Base-by-base conservation (phyloP, 139 green algal genomes). In the Chlorella sp. region DNA sequence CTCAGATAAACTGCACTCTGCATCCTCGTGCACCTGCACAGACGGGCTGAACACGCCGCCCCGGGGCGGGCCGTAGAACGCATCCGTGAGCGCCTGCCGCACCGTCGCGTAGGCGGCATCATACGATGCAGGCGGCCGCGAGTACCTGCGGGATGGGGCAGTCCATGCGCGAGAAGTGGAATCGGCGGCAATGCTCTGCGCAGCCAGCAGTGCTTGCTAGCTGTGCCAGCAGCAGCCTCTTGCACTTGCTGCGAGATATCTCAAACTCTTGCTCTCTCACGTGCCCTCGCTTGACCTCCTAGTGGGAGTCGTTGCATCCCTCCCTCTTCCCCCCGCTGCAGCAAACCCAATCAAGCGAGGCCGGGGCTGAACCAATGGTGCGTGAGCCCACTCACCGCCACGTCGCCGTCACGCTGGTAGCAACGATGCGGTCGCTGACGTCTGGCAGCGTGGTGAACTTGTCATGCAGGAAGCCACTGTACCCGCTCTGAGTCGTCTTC, bases 401-500 rank as follows among this genome's bases (percentile, higher is more conserved):
- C 41, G 87, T 96, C 76, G 88, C 81, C 21, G 92, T 96, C 16
- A 99, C 86, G 16, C 84, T 87, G 15, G 97, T 96, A 56, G 96
- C 97, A 79, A 98, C 72, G 65, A 99, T 98, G 68, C 97, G 90
- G 79, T 99, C 97, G 6, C 41, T 90, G 11, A 86, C 92, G 57
- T 99, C 95, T 2, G 89, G 88, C 85, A 99, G 91, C n/a, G 93
- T 38, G 2, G 97, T 99, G 90, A 94, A 97, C 88, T 96, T 76
- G 87, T 99, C 97, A 6, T 91, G 91, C 64, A 96, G 80, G 89
- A 95, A 98, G 36, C 95, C 95, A 71, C 92, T 93, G 89, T 99
- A 99, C 16, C 97, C 97, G 34, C 92, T 96, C 91, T 99, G 97
- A 3, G 97, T 97, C 25, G 96, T 98, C 87, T 98, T 98, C 2